phyloP scores from a whole-genome alignment of 208 protist genomes.

The Trypanosomatidae sp. region DNA sequence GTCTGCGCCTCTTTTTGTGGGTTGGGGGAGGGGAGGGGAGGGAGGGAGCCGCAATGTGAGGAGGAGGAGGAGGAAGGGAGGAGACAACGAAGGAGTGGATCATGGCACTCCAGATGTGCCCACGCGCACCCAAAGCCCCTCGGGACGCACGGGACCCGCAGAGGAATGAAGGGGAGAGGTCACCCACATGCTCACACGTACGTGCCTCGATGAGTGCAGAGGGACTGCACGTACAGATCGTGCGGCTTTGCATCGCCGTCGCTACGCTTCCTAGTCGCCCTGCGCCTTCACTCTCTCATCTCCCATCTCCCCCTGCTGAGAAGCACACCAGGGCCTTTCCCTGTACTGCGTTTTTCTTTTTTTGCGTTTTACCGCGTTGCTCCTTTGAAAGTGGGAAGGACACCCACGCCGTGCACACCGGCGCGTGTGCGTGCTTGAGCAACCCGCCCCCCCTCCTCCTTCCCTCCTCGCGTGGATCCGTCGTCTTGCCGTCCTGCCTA shows the following conservation, averaged over 20 bases:
- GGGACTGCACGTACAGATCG: not conserved
- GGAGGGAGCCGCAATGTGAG: not conserved
- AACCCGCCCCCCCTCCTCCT: not conserved
- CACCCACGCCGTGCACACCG: not conserved
- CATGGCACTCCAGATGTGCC: not conserved
- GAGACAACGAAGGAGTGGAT: not conserved
- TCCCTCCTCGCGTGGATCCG: not conserved
- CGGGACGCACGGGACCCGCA: not conserved
- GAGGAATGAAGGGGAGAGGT: not conserved
- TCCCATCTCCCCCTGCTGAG: not conserved
- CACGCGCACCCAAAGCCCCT: not conserved
- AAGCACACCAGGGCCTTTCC: not conserved
- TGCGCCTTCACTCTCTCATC: not conserved
- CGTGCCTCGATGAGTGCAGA: not conserved
- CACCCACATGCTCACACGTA: not conserved
- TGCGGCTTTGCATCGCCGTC: not conserved
- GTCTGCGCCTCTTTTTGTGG: not conserved
- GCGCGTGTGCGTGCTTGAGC: not conserved
- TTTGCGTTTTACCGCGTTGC: not conserved
- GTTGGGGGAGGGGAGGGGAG: not conserved
- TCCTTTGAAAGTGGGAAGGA: not conserved
- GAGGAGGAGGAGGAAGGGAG: not conserved
- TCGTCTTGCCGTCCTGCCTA: not conserved
- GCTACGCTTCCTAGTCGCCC: not conserved
- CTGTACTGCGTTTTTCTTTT: not conserved